phyloP scores from a whole-genome alignment of 2,329 filamentous ascomycete genomes.

The Aureobasidium musti region DNA sequence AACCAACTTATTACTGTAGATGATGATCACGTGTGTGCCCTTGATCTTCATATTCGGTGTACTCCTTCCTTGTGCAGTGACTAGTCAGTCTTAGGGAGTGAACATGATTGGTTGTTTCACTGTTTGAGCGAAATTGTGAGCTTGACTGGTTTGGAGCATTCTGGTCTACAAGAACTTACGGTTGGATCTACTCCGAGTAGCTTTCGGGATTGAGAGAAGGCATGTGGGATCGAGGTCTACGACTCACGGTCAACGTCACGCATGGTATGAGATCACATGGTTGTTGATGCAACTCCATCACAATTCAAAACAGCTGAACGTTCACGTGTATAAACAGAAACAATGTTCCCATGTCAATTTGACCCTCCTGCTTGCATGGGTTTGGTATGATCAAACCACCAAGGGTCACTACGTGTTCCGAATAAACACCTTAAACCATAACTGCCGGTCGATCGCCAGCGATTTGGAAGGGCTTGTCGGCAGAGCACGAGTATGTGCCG shows the following conservation, averaged over 20 bases:
- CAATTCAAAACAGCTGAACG: background rate
- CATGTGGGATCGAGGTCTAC: background rate
- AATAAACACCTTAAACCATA: constrained; percentile 22
- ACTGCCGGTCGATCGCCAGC: constrained; percentile 24
- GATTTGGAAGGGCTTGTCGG: constrained; percentile 3
- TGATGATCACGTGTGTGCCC: background rate
- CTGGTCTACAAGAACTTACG: background rate
- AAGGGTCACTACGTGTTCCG: constrained; percentile 11
- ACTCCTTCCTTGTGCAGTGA: background rate
- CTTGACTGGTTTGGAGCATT: constrained; percentile 8
- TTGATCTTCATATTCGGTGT: background rate
- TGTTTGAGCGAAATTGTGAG: background rate
- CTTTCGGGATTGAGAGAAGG: background rate
- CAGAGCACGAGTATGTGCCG: constrained; percentile 12
- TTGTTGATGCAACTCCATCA: background rate
- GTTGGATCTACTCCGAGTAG: background rate
- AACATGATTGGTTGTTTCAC: background rate
- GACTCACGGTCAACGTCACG: background rate
- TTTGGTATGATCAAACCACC: background rate
- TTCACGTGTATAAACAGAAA: too few relatives aligned
- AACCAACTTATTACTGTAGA: too few relatives aligned
- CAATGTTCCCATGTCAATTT: background rate
- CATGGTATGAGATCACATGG: background rate
- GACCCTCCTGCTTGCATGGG: background rate
- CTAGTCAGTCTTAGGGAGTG: background rate